Base-by-base conservation (phyloP, 495 filamentous ascomycete genomes). In the Thermothielavioides terrestris region DNA sequence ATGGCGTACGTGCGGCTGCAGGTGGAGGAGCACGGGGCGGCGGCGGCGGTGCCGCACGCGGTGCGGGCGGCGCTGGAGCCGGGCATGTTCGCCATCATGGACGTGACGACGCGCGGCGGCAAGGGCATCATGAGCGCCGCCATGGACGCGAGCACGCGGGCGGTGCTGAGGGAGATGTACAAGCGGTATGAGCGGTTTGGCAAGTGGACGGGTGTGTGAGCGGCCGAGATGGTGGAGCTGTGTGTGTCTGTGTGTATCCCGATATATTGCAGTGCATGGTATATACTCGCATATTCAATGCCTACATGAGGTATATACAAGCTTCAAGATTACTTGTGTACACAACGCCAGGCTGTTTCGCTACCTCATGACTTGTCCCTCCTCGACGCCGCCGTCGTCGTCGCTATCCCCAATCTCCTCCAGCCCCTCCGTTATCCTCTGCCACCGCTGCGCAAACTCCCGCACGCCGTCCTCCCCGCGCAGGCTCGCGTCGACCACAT, bases 381-480 rank as follows among this genome's bases (percentile, higher is more conserved):
- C 30, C n/a, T n/a, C n/a, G n/a, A n/a, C n/a, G n/a, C n/a, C n/a
- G n/a, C n/a, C n/a, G n/a, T n/a, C n/a, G n/a, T n/a, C n/a, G n/a
- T n/a, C n/a, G n/a, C n/a, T n/a, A n/a, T n/a, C 35, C 28, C 25
- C 20, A 18, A 36, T 15, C 20, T 20, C 10, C 35, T 37, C 17
- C 41, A 49, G 44, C 10, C 58, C 46, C 42, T 56, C 58, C 2
- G 52, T 51, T 56, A 94, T 83, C 52, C 85, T 79, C 69, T 84
- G 85, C 92, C 92, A 98, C 60, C 84, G 77, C 50, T 77, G 76
- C 59, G 90, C 82, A 70, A 96, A 95, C 66, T 95, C 89, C 49
- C 81, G 77, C 75, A 97, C 79, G 1, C 78, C 78, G 8, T 78
- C 80, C 46, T 79, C 76, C 2, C 92, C 92, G 1, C 78, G 79